Percentiles rank a stretch among this genome's conserved stretches.
Conservation (phyloP, 164 flowering plant species). For the Sedum album region DNA sequence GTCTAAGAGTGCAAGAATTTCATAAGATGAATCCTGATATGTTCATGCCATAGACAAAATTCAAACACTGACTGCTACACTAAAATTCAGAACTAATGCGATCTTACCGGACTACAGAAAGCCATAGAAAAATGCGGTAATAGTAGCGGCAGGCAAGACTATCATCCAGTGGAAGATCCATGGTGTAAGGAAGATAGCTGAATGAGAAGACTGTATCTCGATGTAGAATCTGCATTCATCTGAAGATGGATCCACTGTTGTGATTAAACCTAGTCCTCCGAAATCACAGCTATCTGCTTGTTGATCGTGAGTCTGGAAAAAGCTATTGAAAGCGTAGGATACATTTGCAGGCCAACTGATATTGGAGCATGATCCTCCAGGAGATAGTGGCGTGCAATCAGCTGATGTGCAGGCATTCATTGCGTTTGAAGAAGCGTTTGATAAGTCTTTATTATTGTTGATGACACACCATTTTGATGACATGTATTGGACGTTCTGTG, state of each 20-base stretch:
- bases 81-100: neutral
- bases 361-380: constrained; percentile 76
- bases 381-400: constrained; percentile 65
- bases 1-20: too few species aligned
- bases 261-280: constrained; percentile 80
- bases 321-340: constrained; percentile 85
- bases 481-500: constrained; percentile 63
- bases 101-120: neutral
- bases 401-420: constrained; percentile 52
- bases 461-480: constrained; percentile 84
- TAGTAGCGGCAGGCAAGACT: constrained; percentile 6
- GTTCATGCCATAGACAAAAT: too few species aligned
- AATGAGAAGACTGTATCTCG: constrained; percentile 42
- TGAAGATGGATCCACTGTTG: constrained; percentile 79
- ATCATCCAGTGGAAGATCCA: constrained; percentile 19
- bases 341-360: constrained; percentile 76
- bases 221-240: constrained; percentile 58
- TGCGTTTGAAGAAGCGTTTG: constrained; percentile 47
- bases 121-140: neutral
- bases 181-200: constrained; percentile 15
- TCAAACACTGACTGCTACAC: too few species aligned
- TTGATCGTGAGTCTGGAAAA: constrained; percentile 77
- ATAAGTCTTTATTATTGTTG: constrained; percentile 56
- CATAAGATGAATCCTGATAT: too few species aligned
- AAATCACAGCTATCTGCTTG: constrained; percentile 63